Percentiles rank a stretch among this genome's conserved stretches.
Conservation (phyloP, 108 stramenopile genomes). For the Bacterosira constricta region DNA sequence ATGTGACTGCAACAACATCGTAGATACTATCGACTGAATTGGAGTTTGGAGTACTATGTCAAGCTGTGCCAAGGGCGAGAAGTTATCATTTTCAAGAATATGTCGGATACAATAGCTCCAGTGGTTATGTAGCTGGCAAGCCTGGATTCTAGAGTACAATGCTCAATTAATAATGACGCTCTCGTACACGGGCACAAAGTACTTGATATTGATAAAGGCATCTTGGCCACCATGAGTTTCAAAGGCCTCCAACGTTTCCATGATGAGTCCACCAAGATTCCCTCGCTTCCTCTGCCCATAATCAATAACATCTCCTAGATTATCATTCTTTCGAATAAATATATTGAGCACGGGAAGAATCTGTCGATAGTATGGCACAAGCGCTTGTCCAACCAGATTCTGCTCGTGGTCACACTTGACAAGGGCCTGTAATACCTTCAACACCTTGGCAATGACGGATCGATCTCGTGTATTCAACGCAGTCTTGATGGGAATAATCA, state of each 20-base stretch:
- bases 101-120: too few species aligned
- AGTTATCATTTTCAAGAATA: too few species aligned
- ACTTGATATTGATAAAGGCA: conserved; percentile 91
- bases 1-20: too few species aligned
- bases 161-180: conserved; percentile 40
- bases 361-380: conserved; percentile 91
- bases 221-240: conserved; percentile 86
- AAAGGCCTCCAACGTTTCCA: conserved; percentile 83
- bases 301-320: conserved; percentile 85
- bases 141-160: too few species aligned
- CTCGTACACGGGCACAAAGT: conserved; percentile 74
- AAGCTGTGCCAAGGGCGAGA: too few species aligned
- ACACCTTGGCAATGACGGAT: conserved; percentile 86
- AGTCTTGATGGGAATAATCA: conserved; percentile 90
- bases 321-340: conserved; percentile 70
- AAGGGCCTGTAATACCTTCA: conserved; percentile 86
- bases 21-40: too few species aligned
- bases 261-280: conserved; percentile 81
- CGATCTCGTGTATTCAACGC: conserved; percentile 85
- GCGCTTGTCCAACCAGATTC: conserved; percentile 83
- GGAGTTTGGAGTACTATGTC: too few species aligned
- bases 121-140: too few species aligned
- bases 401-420: conserved; percentile 82
- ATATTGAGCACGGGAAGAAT: conserved; percentile 90
- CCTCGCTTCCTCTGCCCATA: conserved; percentile 81